phyloP scores from a whole-genome alignment of 2,329 filamentous ascomycete species.

The Botryosphaeria agaves region DNA sequence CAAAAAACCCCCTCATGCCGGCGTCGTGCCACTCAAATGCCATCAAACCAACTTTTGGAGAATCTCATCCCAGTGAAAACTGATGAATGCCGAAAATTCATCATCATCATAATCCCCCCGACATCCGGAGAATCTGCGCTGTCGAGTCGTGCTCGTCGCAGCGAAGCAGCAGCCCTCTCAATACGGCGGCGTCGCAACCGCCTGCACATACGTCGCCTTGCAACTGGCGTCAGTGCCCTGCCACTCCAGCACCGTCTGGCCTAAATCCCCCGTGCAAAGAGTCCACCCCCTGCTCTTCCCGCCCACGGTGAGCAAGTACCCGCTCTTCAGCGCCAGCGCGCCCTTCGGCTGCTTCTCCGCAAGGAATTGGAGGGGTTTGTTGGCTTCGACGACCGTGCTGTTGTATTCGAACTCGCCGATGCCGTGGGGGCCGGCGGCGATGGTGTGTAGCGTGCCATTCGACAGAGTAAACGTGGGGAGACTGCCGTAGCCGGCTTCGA shows the following conservation, averaged over 20 bases:
- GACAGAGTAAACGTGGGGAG: constrained; percentile 21
- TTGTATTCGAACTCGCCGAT: constrained; percentile 14
- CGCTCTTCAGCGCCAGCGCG: constrained; percentile 16
- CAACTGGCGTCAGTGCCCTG: constrained; percentile 18
- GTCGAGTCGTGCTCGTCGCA: too few relatives aligned
- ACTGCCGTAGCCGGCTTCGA: constrained; percentile 18
- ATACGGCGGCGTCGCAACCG: constrained; percentile 19
- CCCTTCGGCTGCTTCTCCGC: constrained; percentile 13
- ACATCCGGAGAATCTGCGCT: too few relatives aligned
- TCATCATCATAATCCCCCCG: too few relatives aligned
- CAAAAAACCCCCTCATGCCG: too few relatives aligned
- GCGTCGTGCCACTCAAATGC: too few relatives aligned
- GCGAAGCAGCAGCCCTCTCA: too few relatives aligned
- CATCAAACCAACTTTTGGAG: too few relatives aligned
- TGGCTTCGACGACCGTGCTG: constrained; percentile 11
- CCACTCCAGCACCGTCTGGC: constrained; percentile 18
- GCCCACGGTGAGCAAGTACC: constrained; percentile 19
- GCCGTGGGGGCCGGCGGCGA: constrained; percentile 12
- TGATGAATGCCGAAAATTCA: too few relatives aligned
- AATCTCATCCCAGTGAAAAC: too few relatives aligned
- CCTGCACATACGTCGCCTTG: constrained; percentile 19
- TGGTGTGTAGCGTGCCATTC: constrained; percentile 15
- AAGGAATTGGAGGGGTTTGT: constrained; percentile 15
- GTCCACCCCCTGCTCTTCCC: constrained; percentile 20
- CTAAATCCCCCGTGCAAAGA: constrained; percentile 17